phyloP scores from a whole-genome alignment of 345 rosid species.

The Corchorus olitorius region DNA sequence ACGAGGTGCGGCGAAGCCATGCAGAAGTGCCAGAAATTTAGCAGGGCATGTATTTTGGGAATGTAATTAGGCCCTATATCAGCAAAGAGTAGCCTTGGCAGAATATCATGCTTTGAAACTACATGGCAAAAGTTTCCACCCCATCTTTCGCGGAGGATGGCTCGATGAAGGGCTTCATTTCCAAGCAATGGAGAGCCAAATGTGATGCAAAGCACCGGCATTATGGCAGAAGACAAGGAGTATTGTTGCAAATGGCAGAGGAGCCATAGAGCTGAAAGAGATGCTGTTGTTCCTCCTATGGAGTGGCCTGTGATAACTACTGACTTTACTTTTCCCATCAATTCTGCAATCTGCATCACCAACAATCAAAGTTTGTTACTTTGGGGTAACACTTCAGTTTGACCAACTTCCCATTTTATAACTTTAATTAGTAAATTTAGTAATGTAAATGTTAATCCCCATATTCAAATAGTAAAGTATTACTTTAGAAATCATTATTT shows the following conservation, averaged over 20 bases:
- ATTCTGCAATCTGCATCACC: constrained; percentile 38
- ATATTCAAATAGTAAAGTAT: too few species aligned
- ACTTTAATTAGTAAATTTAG: too few species aligned
- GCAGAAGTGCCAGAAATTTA: constrained; percentile 35
- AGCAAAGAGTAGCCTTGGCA: constrained; percentile 55
- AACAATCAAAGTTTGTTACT: not conserved
- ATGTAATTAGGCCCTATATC: constrained; percentile 25
- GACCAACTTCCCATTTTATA: too few species aligned
- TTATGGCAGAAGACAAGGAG: constrained; percentile 20
- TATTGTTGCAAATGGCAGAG: constrained; percentile 49
- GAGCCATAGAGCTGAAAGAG: constrained; percentile 77
- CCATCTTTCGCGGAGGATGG: constrained; percentile 60
- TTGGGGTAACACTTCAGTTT: too few species aligned
- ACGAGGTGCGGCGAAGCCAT: constrained; percentile 26
- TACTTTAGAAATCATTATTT: too few species aligned
- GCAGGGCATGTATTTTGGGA: constrained; percentile 17
- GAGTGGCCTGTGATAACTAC: constrained; percentile 83
- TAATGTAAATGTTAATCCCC: too few species aligned
- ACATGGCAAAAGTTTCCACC: constrained; percentile 73
- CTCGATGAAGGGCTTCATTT: constrained; percentile 57
- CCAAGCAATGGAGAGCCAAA: constrained; percentile 84
- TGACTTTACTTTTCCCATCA: constrained; percentile 39
- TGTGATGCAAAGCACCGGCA: constrained; percentile 63
- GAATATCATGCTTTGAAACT: constrained; percentile 52
- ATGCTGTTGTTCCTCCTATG: constrained; percentile 74